phyloP scores from a whole-genome alignment of 2,329 filamentous ascomycete genomes.

The Neofusicoccum laricinum region DNA sequence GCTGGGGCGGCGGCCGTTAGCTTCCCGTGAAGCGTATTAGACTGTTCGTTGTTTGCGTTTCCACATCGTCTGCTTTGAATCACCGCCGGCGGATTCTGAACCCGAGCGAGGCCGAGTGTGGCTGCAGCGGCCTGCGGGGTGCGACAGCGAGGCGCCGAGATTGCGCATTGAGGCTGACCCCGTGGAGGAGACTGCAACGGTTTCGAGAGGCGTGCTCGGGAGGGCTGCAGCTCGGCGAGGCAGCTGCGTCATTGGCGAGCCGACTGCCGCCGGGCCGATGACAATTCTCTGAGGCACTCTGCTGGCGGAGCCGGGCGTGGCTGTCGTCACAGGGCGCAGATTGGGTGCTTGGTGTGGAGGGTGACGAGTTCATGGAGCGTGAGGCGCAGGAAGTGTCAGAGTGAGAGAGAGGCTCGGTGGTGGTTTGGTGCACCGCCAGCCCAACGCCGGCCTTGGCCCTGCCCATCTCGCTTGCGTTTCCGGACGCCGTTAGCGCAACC shows the following conservation, averaged over 20 bases:
- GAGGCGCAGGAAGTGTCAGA: conserved; percentile 9
- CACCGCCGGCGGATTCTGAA: background rate
- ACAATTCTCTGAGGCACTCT: background rate
- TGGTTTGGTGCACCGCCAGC: background rate
- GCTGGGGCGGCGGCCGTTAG: background rate
- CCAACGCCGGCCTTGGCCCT: background rate
- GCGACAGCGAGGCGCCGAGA: background rate
- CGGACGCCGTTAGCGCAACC: background rate
- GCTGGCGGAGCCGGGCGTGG: background rate
- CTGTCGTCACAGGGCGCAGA: background rate
- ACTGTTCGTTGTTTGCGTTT: background rate
- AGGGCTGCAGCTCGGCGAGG: background rate
- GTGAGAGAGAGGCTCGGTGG: background rate
- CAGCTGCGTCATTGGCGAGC: background rate
- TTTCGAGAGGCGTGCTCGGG: background rate
- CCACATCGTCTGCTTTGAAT: background rate
- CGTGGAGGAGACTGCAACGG: background rate
- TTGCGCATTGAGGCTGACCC: background rate
- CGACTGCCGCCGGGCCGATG: background rate
- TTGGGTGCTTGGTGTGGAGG: background rate
- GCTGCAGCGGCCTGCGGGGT: background rate
- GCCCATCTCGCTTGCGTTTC: background rate
- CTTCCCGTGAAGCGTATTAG: background rate
- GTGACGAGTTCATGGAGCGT: background rate
- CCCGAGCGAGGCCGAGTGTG: background rate